These are phyloP conservation scores for Podosphaera aphanis DNA, from an alignment of 2,329 filamentous ascomycete genomes.

Conservation along the genomic window DNA sequence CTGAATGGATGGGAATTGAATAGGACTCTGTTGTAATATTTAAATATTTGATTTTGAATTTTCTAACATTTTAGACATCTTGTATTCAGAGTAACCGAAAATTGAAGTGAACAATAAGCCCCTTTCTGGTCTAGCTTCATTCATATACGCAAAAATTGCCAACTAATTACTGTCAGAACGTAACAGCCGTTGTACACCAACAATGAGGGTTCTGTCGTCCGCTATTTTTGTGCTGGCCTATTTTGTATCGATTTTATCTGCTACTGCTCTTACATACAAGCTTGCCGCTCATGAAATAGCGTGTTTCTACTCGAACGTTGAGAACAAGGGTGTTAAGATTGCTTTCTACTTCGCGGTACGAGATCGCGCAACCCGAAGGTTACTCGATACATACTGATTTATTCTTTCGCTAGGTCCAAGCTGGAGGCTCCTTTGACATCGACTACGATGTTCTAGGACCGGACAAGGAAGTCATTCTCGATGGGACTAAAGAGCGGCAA, in stretches of 20 bases:
- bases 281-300: conserved; percentile 76
- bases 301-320: conserved; percentile 73
- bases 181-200: conserved; percentile 6
- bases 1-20: conserved; percentile 31
- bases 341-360: conserved; percentile 96
- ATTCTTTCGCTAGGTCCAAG: conserved; percentile 51
- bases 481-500: conserved; percentile 77
- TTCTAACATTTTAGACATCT: too few relatives aligned
- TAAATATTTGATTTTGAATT: not conserved
- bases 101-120: too few relatives aligned
- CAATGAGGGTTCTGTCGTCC: conserved; percentile 42
- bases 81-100: too few relatives aligned
- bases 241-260: conserved; percentile 46
- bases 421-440: conserved; percentile 89
- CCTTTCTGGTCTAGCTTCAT: not conserved
- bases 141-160: not conserved
- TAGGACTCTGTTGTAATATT: not conserved
- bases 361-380: conserved; percentile 5
- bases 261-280: conserved; percentile 87
- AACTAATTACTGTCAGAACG: not conserved
- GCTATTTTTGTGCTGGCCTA: conserved; percentile 48
- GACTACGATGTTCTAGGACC: conserved; percentile 78
- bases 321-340: conserved; percentile 63
- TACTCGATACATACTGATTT: not conserved
- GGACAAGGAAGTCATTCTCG: conserved; percentile 54